Evolutionary conservation across 352 stramenopile species (phyloP), one percentile per base, ranked within the genome.

Genomic region (Globisporangium viniferum): DNA sequence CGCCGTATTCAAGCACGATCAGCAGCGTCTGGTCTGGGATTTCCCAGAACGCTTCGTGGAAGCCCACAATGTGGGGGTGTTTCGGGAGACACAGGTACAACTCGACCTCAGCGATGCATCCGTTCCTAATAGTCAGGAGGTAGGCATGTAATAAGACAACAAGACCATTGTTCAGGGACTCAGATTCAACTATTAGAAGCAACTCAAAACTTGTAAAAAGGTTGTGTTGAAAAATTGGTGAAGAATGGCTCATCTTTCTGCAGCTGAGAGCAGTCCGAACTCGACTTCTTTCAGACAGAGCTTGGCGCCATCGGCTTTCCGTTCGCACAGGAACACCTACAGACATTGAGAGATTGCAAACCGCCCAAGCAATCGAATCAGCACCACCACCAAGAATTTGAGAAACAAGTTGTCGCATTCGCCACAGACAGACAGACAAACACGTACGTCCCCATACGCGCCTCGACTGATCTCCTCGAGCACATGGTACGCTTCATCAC

Each of bases 1-100:
- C 76, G 5, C 82, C 89, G 24, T 90, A 84, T 61, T 96, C 89
- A 2, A 95, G 79, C 33, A 92, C 64, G 2, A 95, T 56, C 22
- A 88, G 33, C 33, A 93, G 66, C 31, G 73, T 33, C 12, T 77
- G 70, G 18, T 65, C 54, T 2, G 69, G 60, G 10, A 18, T 24
- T 15, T 72, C 72, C 77, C 76, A 82, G 46, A 93, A 92, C 0
- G 71, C 79, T 56, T 92, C 84, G 33, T 79, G 66, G 51, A 86
- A 88, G 0, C 59, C 64, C 14, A 95, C 72, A 44, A 95, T 79
- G 61, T 92, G 77, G 0, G 70, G 72, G 36, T 92, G 78, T 9
- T 24, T 39, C n/a, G 88, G 73, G 1, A 96, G 64, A 0, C 74
- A 74, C 53, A 75, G 59, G 3, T 84, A 66, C 10, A 91, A n/a